Base-by-base conservation (phyloP, 2,329 filamentous ascomycete genomes). In the Scedosporium dehoogii region DNA sequence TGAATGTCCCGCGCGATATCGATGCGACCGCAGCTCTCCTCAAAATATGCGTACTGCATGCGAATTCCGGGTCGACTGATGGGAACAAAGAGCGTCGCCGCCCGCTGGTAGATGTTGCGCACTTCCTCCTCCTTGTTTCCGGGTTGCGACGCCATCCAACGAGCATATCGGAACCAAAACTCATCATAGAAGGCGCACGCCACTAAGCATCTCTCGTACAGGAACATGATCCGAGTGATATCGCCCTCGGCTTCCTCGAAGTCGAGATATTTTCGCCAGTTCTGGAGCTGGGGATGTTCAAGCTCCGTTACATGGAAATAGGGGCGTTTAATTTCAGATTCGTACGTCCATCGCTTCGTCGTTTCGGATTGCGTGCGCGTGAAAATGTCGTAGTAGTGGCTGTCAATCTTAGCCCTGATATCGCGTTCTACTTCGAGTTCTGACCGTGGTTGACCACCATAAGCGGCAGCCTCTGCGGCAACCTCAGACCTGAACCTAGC, bases 271-370 rank as follows among this genome's bases (percentile, higher is more conserved):
- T 96, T 96, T 69, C 90, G 85, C 94, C 94, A 99, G 74, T 96
- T 97, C 44, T 78, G 80, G 18, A 99, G 77, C 71, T 99, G 91
- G 7, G 84, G 77, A 64, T 94, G 87, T 68, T 97, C 92, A 7
- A 99, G 82, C 71, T 96, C 91, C 1, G 91, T 96, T 33, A 97
- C 91, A 71, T 97, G 93, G 77, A 97, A 99, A 73, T 97, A 99
- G 0, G 92, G 92, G 1, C 94, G 86, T 78, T 97, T 97, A 70
- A 97, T 90, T 73, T 96, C 91, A 0, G 91, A 89, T 72, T 99
- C 94, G 68, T 91, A 97, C 0, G 90, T 92, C 92, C 93, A 97
- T 65, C 94, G 86, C 76, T 94, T 96, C 0, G 86, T 91, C 0
- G 92, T 94, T 75, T 97, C 93, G 6, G 85, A 83, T 70, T 97